These are phyloP conservation scores for Eutypa lata DNA, from an alignment of 2,329 filamentous ascomycete species.

Conservation along the genomic window DNA sequence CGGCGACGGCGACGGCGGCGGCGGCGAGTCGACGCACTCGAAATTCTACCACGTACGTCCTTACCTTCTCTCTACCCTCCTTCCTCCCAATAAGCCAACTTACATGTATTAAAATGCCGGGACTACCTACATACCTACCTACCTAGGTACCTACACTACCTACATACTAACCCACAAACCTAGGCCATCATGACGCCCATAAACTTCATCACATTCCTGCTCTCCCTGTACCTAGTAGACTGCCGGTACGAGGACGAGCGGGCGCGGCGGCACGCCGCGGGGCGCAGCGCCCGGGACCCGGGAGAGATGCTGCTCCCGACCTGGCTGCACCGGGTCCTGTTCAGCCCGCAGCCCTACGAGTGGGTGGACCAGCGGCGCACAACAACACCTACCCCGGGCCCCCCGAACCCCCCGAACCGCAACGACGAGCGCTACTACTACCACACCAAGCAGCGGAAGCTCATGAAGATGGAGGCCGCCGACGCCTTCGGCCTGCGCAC, in stretches of 20 bases:
- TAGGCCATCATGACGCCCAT: slow-evolving; percentile 59
- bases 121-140: too few relatives aligned
- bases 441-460: slow-evolving; percentile 55
- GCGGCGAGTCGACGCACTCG: slow-evolving; percentile 8
- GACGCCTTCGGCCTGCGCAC: slow-evolving; percentile 62
- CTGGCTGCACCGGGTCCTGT: slow-evolving; percentile 42
- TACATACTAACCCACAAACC: too few relatives aligned
- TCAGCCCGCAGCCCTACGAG: slow-evolving; percentile 37
- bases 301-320: slow-evolving; percentile 13
- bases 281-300: slow-evolving; percentile 22
- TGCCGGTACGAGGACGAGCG: slow-evolving; percentile 51
- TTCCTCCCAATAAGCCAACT: too few relatives aligned
- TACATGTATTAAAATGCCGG: too few relatives aligned
- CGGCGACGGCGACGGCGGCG: slow-evolving; percentile 5
- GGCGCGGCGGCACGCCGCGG: slow-evolving; percentile 33
- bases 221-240: slow-evolving; percentile 64
- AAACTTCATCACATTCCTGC: slow-evolving; percentile 60
- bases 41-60: slow-evolving; percentile 21
- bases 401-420: slow-evolving; percentile 3
- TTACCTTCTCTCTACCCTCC: too few relatives aligned
- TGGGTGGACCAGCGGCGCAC: slow-evolving; percentile 20
- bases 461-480: slow-evolving; percentile 59
- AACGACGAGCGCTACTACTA: slow-evolving; percentile 41
- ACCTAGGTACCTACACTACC: too few relatives aligned
- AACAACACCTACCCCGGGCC: not conserved